Evolutionary conservation across 2,329 filamentous ascomycete genomes (phyloP).

Genomic region (Raffaelea albimanens): DNA sequence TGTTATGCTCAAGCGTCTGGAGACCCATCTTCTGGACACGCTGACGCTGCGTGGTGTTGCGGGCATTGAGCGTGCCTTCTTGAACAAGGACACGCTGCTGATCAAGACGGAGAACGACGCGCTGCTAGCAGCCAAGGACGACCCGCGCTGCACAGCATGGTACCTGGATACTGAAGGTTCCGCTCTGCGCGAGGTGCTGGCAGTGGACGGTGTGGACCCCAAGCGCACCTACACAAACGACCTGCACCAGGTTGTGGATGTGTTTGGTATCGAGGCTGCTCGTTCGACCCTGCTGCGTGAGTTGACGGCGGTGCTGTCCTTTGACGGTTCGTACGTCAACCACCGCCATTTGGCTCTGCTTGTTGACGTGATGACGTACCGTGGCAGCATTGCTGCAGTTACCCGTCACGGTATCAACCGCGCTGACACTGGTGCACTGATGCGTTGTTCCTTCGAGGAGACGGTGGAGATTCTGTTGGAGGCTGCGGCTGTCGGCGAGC

Average conservation of each 20-base stretch:
- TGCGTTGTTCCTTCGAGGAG: conserved; percentile 99
- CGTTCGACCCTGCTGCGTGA: conserved; percentile 80
- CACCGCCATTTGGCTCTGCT: conserved; percentile 92
- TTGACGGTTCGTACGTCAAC: conserved; percentile 99
- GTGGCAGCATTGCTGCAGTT: conserved; percentile 88
- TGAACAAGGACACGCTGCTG: conserved; percentile 70
- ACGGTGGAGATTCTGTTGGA: conserved; percentile 97
- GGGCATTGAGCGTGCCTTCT: conserved; percentile 84
- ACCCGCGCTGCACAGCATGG: conserved; percentile 78
- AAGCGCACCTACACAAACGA: conserved; percentile 88
- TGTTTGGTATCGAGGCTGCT: conserved; percentile 93
- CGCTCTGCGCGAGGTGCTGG: conserved; percentile 71
- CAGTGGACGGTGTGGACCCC: conserved; percentile 80
- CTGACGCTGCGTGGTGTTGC: conserved; percentile 83
- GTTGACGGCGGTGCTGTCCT: conserved; percentile 85
- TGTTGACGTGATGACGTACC: conserved; percentile 95
- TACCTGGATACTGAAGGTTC: conserved; percentile 93
- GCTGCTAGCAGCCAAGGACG: conserved; percentile 63
- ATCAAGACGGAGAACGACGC: conserved; percentile 61
- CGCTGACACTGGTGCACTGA: conserved; percentile 92
- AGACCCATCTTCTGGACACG: conserved; percentile 83
- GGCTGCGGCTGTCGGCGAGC: conserved; percentile 85
- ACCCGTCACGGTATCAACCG: conserved; percentile 98
- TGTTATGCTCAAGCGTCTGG: conserved; percentile 83
- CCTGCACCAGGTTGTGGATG: conserved; percentile 86